Evolutionary conservation across 2,329 filamentous ascomycete species (phyloP).

Genomic region (Cladophialophora bantiana): DNA sequence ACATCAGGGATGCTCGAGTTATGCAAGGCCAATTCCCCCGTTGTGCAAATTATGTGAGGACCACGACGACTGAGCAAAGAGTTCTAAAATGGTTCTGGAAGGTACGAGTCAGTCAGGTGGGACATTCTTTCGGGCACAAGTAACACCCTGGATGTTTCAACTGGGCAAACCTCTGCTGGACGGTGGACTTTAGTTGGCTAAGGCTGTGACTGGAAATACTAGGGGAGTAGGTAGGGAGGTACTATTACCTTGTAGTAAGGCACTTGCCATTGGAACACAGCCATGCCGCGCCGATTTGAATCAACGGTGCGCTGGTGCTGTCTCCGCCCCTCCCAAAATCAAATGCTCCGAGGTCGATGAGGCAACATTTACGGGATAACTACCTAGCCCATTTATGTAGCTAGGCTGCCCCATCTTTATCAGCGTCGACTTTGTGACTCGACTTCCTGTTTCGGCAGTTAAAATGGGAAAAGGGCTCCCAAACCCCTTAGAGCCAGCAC

Average conservation of each 20-base stretch:
- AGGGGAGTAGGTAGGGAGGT: no score
- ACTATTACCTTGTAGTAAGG: no score
- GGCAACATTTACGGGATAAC: background rate
- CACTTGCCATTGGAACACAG: no score
- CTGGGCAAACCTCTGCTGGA: background rate
- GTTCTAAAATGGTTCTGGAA: conserved; percentile 1
- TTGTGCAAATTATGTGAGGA: no score
- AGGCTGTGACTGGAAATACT: background rate
- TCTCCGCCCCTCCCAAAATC: background rate
- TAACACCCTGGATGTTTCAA: background rate
- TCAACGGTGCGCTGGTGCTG: background rate
- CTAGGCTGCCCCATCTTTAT: background rate
- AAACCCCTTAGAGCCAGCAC: background rate
- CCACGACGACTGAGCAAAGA: background rate
- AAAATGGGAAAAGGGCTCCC: background rate
- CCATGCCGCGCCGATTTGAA: no score
- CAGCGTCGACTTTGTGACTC: background rate
- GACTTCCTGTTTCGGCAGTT: background rate
- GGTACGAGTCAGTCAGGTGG: background rate
- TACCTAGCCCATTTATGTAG: no score
- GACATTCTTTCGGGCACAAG: background rate
- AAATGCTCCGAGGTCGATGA: conserved; percentile 1
- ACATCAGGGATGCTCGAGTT: no score
- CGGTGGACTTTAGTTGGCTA: background rate
- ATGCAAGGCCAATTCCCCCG: no score